These are phyloP conservation scores for Suhomyces bribrorum DNA, from an alignment of 1,139 yeast species.

Conservation along the genomic window DNA sequence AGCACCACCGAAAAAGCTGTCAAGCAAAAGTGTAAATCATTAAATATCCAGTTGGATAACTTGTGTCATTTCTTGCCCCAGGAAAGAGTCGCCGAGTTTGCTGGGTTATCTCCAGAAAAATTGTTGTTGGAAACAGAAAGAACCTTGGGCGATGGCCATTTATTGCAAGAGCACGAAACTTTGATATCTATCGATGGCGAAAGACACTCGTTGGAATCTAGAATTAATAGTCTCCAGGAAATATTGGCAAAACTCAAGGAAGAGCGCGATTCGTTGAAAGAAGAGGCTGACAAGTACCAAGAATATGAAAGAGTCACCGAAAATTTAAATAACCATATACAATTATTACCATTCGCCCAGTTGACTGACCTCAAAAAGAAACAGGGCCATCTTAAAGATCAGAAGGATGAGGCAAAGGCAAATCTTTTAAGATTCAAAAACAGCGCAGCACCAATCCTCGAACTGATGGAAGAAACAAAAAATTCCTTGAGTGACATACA, in stretches of 20 bases:
- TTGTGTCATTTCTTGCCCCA: constrained; percentile 95
- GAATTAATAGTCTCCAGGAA: constrained; percentile 23
- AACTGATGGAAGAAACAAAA: constrained; percentile 10
- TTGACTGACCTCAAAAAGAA: constrained; percentile 54
- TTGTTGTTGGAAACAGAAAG: constrained; percentile 77
- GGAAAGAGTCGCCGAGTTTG: constrained; percentile 92
- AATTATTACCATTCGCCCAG: constrained; percentile 62
- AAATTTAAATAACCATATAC: constrained; percentile 50
- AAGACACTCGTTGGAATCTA: constrained; percentile 27
- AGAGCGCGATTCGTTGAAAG: constrained; percentile 36
- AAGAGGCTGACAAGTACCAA: constrained; percentile 40
- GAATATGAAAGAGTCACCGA: constrained; percentile 42
- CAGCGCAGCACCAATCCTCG: constrained; percentile 3
- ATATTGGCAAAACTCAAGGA: constrained; percentile 32
- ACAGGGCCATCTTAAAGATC: constrained; percentile 40
- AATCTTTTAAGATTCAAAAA: constrained; percentile 31
- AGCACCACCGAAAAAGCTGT: constrained; percentile 48
- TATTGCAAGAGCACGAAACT: constrained; percentile 57
- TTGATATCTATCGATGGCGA: constrained; percentile 55
- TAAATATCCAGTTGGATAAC: constrained; percentile 85
- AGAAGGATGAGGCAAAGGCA: constrained; percentile 42
- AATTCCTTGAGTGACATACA: constrained; percentile 12
- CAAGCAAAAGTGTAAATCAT: constrained; percentile 42
- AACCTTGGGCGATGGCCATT: constrained; percentile 67
- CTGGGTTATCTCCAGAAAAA: constrained; percentile 74